Evolutionary conservation across 148 eudicot genomes (phyloP).

Genomic region (Diospyros kaki): DNA sequence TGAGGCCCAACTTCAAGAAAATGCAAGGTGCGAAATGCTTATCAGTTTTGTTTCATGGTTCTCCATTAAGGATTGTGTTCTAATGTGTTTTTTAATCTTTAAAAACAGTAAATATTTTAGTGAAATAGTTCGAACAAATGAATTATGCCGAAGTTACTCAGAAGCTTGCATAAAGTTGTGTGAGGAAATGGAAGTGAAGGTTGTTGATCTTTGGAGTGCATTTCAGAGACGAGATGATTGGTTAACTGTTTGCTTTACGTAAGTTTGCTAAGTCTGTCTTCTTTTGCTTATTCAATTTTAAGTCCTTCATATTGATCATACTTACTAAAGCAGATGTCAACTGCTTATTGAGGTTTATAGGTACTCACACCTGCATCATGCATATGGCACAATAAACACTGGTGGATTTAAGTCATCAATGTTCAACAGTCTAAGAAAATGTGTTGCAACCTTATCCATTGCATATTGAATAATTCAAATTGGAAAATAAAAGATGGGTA

Average conservation of each 20-base stretch:
- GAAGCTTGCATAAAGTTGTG: constrained; percentile 77
- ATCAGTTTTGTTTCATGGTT: constrained; percentile 8
- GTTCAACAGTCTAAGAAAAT: too few species aligned
- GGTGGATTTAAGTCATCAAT: too few species aligned
- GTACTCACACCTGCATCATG: too few species aligned
- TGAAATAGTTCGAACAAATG: constrained; percentile 82
- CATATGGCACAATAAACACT: too few species aligned
- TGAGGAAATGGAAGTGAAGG: constrained; percentile 62
- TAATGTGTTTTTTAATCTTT: constrained; percentile 10
- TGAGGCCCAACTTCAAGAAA: constrained; percentile 54
- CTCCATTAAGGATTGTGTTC: constrained; percentile 14
- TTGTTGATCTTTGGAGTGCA: constrained; percentile 84
- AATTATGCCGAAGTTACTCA: constrained; percentile 69
- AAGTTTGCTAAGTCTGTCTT: constrained; percentile 27
- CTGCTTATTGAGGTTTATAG: not conserved
- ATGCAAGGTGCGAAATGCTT: constrained; percentile 40
- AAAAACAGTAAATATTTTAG: constrained; percentile 40
- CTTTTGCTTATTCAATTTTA: not conserved
- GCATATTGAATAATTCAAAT: not conserved
- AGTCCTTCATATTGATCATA: constrained; percentile 3
- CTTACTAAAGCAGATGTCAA: not conserved
- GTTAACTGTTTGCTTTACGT: constrained; percentile 76
- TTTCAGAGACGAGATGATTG: constrained; percentile 77
- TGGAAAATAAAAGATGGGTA: not conserved
- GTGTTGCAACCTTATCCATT: not conserved